These are phyloP conservation scores for Trichoderma erinaceum DNA, from an alignment of 495 filamentous ascomycete species.

Conservation along the genomic window DNA sequence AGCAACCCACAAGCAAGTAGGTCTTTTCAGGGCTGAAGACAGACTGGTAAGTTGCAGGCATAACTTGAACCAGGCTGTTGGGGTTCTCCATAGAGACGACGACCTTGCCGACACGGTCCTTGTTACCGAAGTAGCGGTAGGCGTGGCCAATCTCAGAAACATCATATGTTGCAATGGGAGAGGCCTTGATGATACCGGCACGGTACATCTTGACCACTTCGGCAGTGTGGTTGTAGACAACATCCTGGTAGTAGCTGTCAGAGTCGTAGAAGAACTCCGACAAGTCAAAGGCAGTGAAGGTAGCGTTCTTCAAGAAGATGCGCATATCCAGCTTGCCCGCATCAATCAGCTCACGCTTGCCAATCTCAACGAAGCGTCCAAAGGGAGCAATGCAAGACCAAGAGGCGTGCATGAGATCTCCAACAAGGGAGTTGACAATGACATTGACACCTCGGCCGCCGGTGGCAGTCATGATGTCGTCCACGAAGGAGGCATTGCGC, in stretches of 20 bases:
- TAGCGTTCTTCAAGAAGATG: constrained; percentile 27
- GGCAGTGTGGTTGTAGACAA: background rate
- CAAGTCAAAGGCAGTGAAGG: constrained; percentile 28
- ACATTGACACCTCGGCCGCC: constrained; percentile 44
- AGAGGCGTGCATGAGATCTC: constrained; percentile 41
- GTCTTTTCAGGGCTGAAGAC: constrained; percentile 32
- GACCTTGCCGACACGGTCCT: constrained; percentile 45
- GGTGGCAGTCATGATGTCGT: constrained; percentile 38
- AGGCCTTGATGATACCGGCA: constrained; percentile 12
- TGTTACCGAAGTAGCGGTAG: constrained; percentile 20
- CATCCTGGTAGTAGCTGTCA: constrained; percentile 16
- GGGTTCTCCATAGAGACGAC: constrained; percentile 34
- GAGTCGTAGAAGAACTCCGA: constrained; percentile 19
- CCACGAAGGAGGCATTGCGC: constrained; percentile 30
- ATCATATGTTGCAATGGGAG: constrained; percentile 17
- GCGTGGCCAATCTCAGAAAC: constrained; percentile 18
- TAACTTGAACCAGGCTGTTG: constrained; percentile 20
- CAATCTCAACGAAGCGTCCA: constrained; percentile 49
- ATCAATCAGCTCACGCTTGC: constrained; percentile 30
- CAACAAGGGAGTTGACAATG: constrained; percentile 48
- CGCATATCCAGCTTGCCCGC: constrained; percentile 29
- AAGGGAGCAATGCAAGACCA: constrained; percentile 42
- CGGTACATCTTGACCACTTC: constrained; percentile 20
- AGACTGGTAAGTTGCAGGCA: constrained; percentile 15
- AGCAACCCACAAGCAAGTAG: constrained; percentile 51